These are phyloP conservation scores for Cyclaneusma minus DNA, from an alignment of 2,329 filamentous ascomycete genomes.

Conservation along the genomic window DNA sequence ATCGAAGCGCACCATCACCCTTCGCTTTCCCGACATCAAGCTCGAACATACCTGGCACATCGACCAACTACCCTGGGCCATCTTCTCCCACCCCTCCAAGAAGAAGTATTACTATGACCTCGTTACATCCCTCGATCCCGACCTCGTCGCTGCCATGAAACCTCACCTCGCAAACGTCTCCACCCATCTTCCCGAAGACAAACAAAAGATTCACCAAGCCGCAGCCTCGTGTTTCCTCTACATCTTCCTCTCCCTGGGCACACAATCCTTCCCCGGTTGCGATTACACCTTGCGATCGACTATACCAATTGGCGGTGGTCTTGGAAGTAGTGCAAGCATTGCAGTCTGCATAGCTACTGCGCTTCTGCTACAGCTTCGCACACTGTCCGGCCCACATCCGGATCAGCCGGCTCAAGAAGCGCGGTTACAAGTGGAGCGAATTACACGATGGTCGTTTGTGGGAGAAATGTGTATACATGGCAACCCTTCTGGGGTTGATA, in stretches of 20 bases:
- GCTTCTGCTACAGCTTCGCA: constrained; percentile 73
- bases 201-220: constrained; percentile 70
- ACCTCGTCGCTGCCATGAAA: constrained; percentile 66
- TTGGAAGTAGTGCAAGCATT: constrained; percentile 90
- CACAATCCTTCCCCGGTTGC: constrained; percentile 61
- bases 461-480: constrained; percentile 95
- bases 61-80: constrained; percentile 72
- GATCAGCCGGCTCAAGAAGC: constrained; percentile 82
- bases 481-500: constrained; percentile 92
- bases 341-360: constrained; percentile 77
- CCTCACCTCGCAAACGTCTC: constrained; percentile 66
- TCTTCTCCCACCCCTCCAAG: constrained; percentile 66
- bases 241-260: constrained; percentile 77
- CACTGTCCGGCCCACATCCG: constrained; percentile 76
- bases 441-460: constrained; percentile 96
- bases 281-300: constrained; percentile 87
- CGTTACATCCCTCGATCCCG: constrained; percentile 68
- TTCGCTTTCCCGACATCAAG: constrained; percentile 83
- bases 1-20: constrained; percentile 71
- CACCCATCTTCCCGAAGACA: constrained; percentile 43
- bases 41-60: constrained; percentile 90
- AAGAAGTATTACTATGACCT: constrained; percentile 93
- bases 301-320: constrained; percentile 78
- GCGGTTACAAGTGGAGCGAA: constrained; percentile 79
- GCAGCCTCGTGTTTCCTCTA: constrained; percentile 83